Base-by-base conservation (phyloP, 2,329 filamentous ascomycete species). In the Waltergamsia citrina region DNA sequence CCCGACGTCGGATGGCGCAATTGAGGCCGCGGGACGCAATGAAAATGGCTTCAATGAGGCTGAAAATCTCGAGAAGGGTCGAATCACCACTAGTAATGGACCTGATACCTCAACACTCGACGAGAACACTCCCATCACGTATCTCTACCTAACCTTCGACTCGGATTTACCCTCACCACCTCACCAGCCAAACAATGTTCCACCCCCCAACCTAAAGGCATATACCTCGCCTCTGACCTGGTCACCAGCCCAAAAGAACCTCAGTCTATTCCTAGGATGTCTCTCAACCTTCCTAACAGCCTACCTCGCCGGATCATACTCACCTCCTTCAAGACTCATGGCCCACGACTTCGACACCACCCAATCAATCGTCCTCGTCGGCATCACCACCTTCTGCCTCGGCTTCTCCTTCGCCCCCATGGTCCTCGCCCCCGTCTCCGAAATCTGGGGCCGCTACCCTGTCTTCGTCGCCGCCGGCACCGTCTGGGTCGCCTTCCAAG, bases 391-490 rank as follows among this genome's bases (percentile, higher is more conserved):
- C 1, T 95, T 92, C 55, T 92, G 85, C 29, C 49, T 70, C 22
- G 87, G 88, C 4, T 94, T 94, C 44, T 85, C 72, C 0, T 56
- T 87, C 17, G 82, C 85, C 0, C 88, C 88, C 0, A 94, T 95
- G 87, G 67, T 85, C 1, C 69, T 94, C 0, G 88, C 88, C 0
- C 88, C 88, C 0, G 81, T 94, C 43, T 86, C 81, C 1, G 88
- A 95, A 57, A 81, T 93, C 51, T 86, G 92, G 56, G 88, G 88
- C 4, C 75, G 88, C 3, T 78, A 85, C 36, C 85, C 87, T 0
- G 83, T 94, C 22, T 92, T 94, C 47, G 67, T 88, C 17, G 65
- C 67, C 2, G 80, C 83, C 7, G 86, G 86, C 0, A 50, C 81
- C 12, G 50, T 93, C 2, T 92, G 82, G 47, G 73, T 85, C 38